Evolutionary conservation across 2,329 filamentous ascomycete species (phyloP).

Genomic region (Aspergillus eucalypticola): DNA sequence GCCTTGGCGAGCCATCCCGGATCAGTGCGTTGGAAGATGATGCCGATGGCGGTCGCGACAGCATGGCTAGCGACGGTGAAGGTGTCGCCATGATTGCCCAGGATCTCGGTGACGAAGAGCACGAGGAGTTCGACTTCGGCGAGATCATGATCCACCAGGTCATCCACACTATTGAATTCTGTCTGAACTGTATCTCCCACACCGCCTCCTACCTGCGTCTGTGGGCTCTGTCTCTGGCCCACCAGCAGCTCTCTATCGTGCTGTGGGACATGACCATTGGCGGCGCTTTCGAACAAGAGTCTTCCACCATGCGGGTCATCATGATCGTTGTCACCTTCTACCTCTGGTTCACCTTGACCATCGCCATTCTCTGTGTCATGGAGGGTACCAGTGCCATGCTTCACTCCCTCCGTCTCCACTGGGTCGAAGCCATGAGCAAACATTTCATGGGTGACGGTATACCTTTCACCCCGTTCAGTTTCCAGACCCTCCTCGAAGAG

Average conservation of each 20-base stretch:
- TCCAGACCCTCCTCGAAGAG: conserved; percentile 80
- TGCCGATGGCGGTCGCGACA: conserved; percentile 68
- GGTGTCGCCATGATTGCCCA: conserved; percentile 86
- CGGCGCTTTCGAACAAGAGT: conserved; percentile 65
- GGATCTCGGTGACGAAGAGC: conserved; percentile 75
- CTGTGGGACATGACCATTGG: conserved; percentile 95
- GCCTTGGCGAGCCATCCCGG: conserved; percentile 82
- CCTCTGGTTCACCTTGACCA: conserved; percentile 84
- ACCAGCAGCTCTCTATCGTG: conserved; percentile 95
- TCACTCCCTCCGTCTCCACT: conserved; percentile 86
- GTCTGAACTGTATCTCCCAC: conserved; percentile 97
- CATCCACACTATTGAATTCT: conserved; percentile 99
- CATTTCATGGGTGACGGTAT: conserved; percentile 90
- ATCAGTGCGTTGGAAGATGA: conserved; percentile 93
- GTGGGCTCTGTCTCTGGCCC: conserved; percentile 94
- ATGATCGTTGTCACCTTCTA: conserved; percentile 81
- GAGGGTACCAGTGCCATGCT: conserved; percentile 96
- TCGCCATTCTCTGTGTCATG: conserved; percentile 85
- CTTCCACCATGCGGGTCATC: conserved; percentile 70
- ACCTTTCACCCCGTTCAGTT: conserved; percentile 86
- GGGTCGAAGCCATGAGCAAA: conserved; percentile 98
- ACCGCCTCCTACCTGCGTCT: conserved; percentile 98
- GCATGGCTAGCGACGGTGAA: conserved; percentile 73
- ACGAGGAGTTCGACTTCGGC: conserved; percentile 95
- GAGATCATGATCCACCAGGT: conserved; percentile 99